phyloP scores from a whole-genome alignment of 176 grass and related monocot genomes.

The Musa troglodytarum region DNA sequence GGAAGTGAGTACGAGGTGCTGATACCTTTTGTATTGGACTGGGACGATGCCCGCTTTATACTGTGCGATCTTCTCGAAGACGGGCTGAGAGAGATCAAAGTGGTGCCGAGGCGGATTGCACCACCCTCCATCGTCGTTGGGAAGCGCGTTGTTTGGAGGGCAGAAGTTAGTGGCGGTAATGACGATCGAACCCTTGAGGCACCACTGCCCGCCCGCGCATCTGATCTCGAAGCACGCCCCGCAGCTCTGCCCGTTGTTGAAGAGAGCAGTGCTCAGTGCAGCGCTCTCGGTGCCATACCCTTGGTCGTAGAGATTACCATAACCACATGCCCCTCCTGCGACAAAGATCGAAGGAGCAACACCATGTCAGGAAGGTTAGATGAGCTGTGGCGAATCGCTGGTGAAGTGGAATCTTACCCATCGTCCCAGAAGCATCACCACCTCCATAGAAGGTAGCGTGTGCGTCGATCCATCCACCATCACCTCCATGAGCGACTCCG shows the following conservation, averaged over 20 bases:
- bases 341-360: background rate
- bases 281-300: constrained; percentile 11
- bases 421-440: constrained; percentile 22
- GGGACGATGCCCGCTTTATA: constrained; percentile 20
- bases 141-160: constrained; percentile 17
- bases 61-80: constrained; percentile 16
- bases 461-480: constrained; percentile 6
- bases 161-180: constrained; percentile 18
- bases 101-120: constrained; percentile 17
- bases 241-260: constrained; percentile 12
- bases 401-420: background rate
- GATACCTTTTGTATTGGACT: constrained; percentile 8
- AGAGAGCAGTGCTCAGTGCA: constrained; percentile 15
- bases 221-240: constrained; percentile 20
- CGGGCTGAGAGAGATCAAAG: constrained; percentile 16
- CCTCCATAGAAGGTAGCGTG: constrained; percentile 22
- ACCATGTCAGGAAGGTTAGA: background rate
- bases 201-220: background rate
- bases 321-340: constrained; percentile 16
- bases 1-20: background rate
- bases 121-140: constrained; percentile 5
- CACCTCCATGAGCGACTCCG: background rate
- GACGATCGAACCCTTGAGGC: constrained; percentile 9
- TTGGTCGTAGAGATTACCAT: constrained; percentile 18
- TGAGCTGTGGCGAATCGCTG: background rate